Evolutionary conservation across 75 land plant genomes (phyloP).

Genomic region (Azolla pinnata): DNA sequence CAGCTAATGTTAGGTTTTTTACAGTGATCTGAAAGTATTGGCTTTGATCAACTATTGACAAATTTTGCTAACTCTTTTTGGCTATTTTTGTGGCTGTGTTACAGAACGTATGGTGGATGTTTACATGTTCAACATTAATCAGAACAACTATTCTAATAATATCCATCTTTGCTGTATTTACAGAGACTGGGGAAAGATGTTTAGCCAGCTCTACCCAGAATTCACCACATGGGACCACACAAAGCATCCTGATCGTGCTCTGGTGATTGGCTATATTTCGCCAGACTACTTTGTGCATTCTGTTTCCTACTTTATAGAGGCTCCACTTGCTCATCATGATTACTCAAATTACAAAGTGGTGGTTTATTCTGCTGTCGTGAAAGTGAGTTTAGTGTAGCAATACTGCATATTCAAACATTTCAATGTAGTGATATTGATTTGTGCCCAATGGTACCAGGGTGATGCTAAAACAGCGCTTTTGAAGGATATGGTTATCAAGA

Average conservation of each 20-base stretch:
- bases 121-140: no score
- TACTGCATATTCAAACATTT: no score
- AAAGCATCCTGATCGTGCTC: constrained; percentile 69
- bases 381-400: constrained; percentile 40
- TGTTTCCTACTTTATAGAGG: constrained; percentile 95
- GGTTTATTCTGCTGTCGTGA: constrained; percentile 94
- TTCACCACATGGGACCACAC: constrained; percentile 74
- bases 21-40: no score
- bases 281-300: constrained; percentile 98
- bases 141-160: no score
- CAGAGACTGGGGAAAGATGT: constrained; percentile 97
- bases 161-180: neutral
- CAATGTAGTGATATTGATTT: neutral
- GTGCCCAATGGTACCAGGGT: constrained; percentile 41
- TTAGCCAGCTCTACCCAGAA: constrained; percentile 59
- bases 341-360: constrained; percentile 78
- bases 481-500: constrained; percentile 65
- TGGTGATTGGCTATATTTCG: constrained; percentile 87
- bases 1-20: neutral
- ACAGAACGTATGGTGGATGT: no score
- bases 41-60: no score
- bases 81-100: no score
- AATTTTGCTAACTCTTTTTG: no score
- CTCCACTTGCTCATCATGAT: constrained; percentile 81
- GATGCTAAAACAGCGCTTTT: constrained; percentile 91